Evolutionary conservation across 495 filamentous ascomycete species (phyloP), one percentile per base, ranked within the genome.

Genomic region (Daldinia loculata): DNA sequence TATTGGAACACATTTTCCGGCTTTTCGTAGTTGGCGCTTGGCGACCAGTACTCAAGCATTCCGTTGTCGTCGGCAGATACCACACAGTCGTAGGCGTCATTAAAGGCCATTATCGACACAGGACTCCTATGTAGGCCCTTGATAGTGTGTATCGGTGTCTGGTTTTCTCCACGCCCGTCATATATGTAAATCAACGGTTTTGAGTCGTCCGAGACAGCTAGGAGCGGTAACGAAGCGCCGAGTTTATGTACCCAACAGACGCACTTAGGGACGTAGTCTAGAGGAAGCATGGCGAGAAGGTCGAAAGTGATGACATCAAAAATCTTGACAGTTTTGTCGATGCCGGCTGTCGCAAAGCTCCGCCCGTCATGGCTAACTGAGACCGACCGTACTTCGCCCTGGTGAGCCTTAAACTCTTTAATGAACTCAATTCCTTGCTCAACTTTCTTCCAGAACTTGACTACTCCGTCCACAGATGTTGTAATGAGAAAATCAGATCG

Each of bases 371-470:
- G 85, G 77, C 95, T 98, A 19, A 91, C 88, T 53, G 89, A 93
- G 30, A 94, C 92, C 39, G 90, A 89, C 34, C 83, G 88, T 74
- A 98, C 93, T 77, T 96, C 94, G 32, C 92, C 92, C 61, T 84
- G 84, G 78, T 98, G 96, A 17, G 94, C 94, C 64, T 89, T 89
- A 82, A 97, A 99, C 82, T 98, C 94, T 81, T 99, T 99, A 15
- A 98, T 94, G 73, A 98, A 98, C 80, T 99, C 95, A 34, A 98
- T 92, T 0, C 93, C 93, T 8, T 91, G 90, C 4, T 88, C 89
- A 67, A 92, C 87, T 81, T 99, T 99, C 85, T 99, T 98, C 95
- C 95, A 99, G 80, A 98, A 99, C 79, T 98, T 98, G 57, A 98
- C 95, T 0, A 93, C 90, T 2, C 96, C 96, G 78, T 99, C 95